Evolutionary conservation across 2,329 filamentous ascomycete genomes (phyloP), one percentile per base, ranked within the genome.

Genomic region (Penicillium sp.): DNA sequence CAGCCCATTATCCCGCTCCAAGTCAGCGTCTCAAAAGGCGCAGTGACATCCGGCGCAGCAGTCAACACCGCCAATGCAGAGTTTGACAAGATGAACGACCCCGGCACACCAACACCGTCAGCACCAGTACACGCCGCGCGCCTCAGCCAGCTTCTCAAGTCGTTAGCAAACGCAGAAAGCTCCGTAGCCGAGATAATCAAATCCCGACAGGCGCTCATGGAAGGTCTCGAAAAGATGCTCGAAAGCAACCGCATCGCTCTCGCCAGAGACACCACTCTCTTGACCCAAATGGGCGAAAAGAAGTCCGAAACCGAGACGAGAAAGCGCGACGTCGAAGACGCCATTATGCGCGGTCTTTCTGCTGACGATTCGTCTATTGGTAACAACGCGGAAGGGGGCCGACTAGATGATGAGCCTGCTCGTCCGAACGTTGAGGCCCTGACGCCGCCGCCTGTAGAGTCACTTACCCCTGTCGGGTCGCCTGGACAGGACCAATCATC

Each of bases 81-180:
- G 63, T 97, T 91, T 67, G 84, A 88, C 51, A 96, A 93, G 71
- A 81, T 95, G 67, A 89, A 86, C 55, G 89, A 91, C 64, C 83
- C 91, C 0, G 79, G 80, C 26, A 82, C 82, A 0, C 78, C 83
- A 1, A 78, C 87, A 1, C 91, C 93, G 0, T 88, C 91, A 0
- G 87, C 92, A 0, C 92, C 94, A 1, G 92, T 99, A 20, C 90
- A 96, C 68, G 94, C 94, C 1, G 93, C 93, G 14, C 88, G 91
- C 26, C 83, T 99, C 8, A 92, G 90, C 62, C 89, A 90, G 2
- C 80, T 99, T n/a, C 81, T 97, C 54, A 97, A 94, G 77, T 89
- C 86, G 6, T 81, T 99, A 18, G 90, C 91, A 20, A 90, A 84
- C 61, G 94, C 94, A 3, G 92, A 99, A 73, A 90, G 85, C 55